Percentiles rank a stretch among this genome's conserved stretches.
These are phyloP conservation scores for Phytophthora cactorum DNA, from an alignment of 352 stramenopile genomes.

Conservation along the genomic window DNA sequence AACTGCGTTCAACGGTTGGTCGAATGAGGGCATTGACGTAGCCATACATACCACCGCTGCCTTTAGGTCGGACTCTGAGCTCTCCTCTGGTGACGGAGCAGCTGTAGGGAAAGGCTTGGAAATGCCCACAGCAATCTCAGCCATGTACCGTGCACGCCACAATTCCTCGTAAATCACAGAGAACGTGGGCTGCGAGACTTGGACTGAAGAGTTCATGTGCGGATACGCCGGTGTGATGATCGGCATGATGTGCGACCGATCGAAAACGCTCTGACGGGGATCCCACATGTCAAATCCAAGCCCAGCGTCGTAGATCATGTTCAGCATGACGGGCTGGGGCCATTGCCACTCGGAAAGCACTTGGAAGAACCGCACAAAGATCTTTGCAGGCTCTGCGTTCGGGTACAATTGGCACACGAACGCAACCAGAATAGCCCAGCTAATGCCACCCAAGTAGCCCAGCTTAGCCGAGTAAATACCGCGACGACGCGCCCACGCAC, in stretches of 20 bases:
- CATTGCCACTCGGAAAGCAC: constrained; percentile 87
- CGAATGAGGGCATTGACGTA: constrained; percentile 41
- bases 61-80: constrained; percentile 40
- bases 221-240: constrained; percentile 99
- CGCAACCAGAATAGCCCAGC: constrained; percentile 97
- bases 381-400: constrained; percentile 67
- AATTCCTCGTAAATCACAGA: constrained; percentile 94
- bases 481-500: constrained; percentile 81
- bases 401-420: constrained; percentile 94
- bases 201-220: constrained; percentile 98
- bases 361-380: constrained; percentile 87
- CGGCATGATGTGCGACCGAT: constrained; percentile 96
- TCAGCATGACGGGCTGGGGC: constrained; percentile 83
- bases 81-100: constrained; percentile 22
- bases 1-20: constrained; percentile 21
- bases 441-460: constrained; percentile 97
- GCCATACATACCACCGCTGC: constrained; percentile 45
- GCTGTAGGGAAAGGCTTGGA: constrained; percentile 44
- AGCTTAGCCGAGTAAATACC: constrained; percentile 98
- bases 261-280: constrained; percentile 78
- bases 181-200: constrained; percentile 94
- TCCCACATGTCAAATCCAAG: constrained; percentile 91
- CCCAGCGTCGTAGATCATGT: constrained; percentile 86
- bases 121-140: constrained; percentile 63
- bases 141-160: constrained; percentile 75